Evolutionary conservation across 1,284 basidiomycete genomes (phyloP), one percentile per base, ranked within the genome.

Genomic region (Trichosporon sp.): DNA sequence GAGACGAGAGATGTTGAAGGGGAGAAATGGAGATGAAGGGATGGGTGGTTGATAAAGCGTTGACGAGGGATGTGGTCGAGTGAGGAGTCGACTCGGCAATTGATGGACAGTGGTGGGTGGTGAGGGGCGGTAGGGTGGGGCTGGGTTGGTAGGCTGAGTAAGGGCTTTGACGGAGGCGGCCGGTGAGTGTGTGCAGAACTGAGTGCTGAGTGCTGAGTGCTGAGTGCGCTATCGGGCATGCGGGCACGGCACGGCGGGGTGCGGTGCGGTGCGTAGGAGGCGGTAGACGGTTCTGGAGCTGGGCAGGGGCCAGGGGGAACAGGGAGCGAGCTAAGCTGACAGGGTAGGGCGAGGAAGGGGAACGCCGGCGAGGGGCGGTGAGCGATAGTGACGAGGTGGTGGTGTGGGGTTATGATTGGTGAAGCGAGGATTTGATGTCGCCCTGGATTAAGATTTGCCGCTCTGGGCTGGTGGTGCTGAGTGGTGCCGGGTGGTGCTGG

Each of bases 61-160:
- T 19, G n/a, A 37, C 32, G 16, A 37, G 32, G 26, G 31, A 35
- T 63, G 61, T 63, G 61, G 37, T 63, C 32, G 61, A 63, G 31
- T 32, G 61, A 63, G 31, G 37, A 63, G 61, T 37, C 61, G 37
- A 63, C 16, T 54, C 51, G 51, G 61, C 61, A 35, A 63, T 63
- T 32, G 61, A 63, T 37, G 61, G 32, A 37, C 37, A 19, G 61
- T 35, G 31, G 31, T 26, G 26, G 7, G 59, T 10, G 31, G 32
- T 16, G 31, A 37, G 61, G 61, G 31, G 61, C 32, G 61, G 61
- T 63, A 37, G 31, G 61, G n/a, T 32, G 31, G 61, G 61, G 61
- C 37, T 63, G 43, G 43, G 38, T 40, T 40, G 26, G 16, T 63
- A n/a, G 32, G 61, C 16, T 54, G 51, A 54, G 51, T 54, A 54